These are phyloP conservation scores for Pseudonectria buxi DNA, from an alignment of 2,329 filamentous ascomycete species.

Conservation along the genomic window DNA sequence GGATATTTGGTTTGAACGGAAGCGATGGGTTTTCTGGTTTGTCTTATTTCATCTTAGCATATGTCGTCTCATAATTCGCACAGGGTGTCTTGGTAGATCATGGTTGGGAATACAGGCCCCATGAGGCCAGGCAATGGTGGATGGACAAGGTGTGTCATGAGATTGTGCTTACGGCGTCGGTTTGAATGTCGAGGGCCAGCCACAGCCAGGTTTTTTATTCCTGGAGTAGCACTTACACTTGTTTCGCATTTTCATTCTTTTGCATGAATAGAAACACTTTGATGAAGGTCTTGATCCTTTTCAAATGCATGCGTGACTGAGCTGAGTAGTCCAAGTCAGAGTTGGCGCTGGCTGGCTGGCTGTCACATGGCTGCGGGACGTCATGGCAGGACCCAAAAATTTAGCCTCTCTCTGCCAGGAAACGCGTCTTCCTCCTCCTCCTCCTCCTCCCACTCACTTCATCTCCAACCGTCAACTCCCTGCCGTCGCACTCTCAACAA, in stretches of 20 bases:
- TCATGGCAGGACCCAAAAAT: conserved; percentile 19
- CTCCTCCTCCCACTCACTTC: conserved; percentile 10
- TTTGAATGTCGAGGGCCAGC: too few relatives aligned
- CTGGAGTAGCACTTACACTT: too few relatives aligned
- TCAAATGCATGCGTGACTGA: too few relatives aligned
- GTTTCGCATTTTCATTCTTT: too few relatives aligned
- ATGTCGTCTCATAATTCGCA: too few relatives aligned
- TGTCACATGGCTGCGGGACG: conserved; percentile 7
- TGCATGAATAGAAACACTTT: too few relatives aligned
- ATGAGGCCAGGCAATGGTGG: too few relatives aligned
- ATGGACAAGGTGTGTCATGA: too few relatives aligned
- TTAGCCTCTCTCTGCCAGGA: conserved; percentile 10
- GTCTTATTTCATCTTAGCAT: neutral
- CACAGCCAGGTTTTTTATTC: too few relatives aligned
- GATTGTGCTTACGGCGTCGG: neutral
- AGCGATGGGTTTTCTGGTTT: neutral
- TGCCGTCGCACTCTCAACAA: conserved; percentile 2
- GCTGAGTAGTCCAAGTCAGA: too few relatives aligned
- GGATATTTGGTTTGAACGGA: too few relatives aligned
- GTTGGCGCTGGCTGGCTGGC: conserved; percentile 1
- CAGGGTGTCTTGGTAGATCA: neutral
- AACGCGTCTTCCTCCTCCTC: conserved; percentile 15
- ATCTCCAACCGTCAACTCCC: neutral
- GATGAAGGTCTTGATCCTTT: too few relatives aligned
- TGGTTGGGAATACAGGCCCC: neutral